Conservation (phyloP, 495 filamentous ascomycete genomes). For the Tuber aestivum region DNA sequence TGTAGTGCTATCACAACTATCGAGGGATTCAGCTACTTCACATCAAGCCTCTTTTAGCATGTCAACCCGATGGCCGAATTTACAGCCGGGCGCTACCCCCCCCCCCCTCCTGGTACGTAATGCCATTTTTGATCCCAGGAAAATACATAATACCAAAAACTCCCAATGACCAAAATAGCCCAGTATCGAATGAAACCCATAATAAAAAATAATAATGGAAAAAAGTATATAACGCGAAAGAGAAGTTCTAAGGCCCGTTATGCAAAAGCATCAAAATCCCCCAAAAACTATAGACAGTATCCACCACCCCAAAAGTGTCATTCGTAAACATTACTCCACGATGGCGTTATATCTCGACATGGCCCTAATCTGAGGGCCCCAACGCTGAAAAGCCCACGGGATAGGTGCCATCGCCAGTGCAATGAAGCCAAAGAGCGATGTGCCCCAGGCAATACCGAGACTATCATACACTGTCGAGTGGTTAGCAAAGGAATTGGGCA, state of each 20-base stretch:
- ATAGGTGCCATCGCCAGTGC: constrained; percentile 55
- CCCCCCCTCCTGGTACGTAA: not conserved
- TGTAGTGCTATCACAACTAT: not conserved
- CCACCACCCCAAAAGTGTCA: not conserved
- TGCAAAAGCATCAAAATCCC: not conserved
- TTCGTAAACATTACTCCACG: constrained; percentile 1
- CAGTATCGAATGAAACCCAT: not conserved
- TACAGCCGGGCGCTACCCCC: not conserved
- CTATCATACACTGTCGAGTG: constrained; percentile 50
- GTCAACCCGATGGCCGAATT: not conserved
- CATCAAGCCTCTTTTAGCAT: not conserved
- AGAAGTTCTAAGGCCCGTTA: not conserved
- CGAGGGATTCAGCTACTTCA: not conserved
- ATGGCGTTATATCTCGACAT: constrained; percentile 48
- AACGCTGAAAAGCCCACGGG: constrained; percentile 53
- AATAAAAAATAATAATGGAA: constrained; percentile 4
- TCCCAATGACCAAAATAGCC: not conserved
- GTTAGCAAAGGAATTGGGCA: constrained; percentile 9
- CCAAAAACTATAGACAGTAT: not conserved
- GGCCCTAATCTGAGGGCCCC: constrained; percentile 48
- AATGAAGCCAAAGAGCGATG: constrained; percentile 56
- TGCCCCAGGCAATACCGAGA: constrained; percentile 58
- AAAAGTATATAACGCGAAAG: not conserved
- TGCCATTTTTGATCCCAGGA: not conserved
- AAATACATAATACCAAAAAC: constrained; percentile 2